Conservation (phyloP, 2,329 filamentous ascomycete species). For the Cladophialophora chaetospira region DNA sequence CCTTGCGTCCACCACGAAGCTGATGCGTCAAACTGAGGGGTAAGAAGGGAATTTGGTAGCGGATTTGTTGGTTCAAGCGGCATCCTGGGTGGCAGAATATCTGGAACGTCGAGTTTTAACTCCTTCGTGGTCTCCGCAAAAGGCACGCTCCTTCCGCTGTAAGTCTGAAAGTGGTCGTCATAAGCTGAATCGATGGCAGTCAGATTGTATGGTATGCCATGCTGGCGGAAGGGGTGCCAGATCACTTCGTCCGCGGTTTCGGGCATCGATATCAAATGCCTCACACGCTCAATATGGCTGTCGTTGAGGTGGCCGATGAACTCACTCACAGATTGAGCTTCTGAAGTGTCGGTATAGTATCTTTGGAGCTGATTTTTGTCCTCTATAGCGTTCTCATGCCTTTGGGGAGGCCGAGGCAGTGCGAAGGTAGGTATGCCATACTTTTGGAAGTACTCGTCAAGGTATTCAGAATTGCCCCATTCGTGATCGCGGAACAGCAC, state of each 20-base stretch:
- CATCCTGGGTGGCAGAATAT: conserved; percentile 19
- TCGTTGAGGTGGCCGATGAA: conserved; percentile 56
- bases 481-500: conserved; percentile 67
- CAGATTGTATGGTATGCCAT: conserved; percentile 66
- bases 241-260: conserved; percentile 64
- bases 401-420: conserved; percentile 61
- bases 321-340: conserved; percentile 43
- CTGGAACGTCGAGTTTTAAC: conserved; percentile 16
- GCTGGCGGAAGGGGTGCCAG: conserved; percentile 89
- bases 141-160: no score
- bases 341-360: conserved; percentile 62
- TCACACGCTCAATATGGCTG: conserved; percentile 59
- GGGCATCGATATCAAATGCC: conserved; percentile 63
- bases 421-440: conserved; percentile 60
- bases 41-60: conserved; percentile 47
- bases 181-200: conserved; percentile 77
- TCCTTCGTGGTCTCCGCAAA: conserved; percentile 33
- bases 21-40: conserved; percentile 76
- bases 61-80: conserved; percentile 23
- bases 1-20: conserved; percentile 93
- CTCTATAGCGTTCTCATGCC: conserved; percentile 41
- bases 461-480: conserved; percentile 69
- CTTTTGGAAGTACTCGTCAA: conserved; percentile 66
- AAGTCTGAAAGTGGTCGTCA: conserved; percentile 75
- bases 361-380: conserved; percentile 61